Percentiles rank a stretch among this genome's conserved stretches.
Evolutionary conservation across 192 early-diverging fungal species (phyloP).

Genomic region (Lobosporangium transversale): DNA sequence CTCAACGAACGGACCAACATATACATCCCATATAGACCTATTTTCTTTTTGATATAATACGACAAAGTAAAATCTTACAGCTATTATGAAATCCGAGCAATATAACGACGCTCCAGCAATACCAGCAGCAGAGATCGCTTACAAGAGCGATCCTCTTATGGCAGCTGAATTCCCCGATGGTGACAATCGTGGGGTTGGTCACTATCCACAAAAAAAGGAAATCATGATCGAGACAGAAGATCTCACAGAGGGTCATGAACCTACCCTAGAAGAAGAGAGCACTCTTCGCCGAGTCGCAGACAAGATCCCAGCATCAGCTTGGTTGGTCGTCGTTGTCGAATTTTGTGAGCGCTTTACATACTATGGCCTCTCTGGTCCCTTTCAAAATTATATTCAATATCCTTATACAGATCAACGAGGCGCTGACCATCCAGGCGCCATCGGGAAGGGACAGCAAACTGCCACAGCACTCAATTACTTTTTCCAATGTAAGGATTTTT

Average conservation of each 20-base stretch:
- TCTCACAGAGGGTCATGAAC: slow-evolving; percentile 17
- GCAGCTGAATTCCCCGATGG: not conserved
- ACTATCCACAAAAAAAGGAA: not conserved
- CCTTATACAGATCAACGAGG: slow-evolving; percentile 50
- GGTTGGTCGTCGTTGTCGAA: slow-evolving; percentile 65
- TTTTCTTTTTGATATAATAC: too few species aligned
- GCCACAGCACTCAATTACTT: slow-evolving; percentile 67
- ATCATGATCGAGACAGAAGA: slow-evolving; percentile 2
- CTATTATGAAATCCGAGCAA: not conserved
- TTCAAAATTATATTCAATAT: slow-evolving; percentile 67
- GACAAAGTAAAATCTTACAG: too few species aligned
- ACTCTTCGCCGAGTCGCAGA: slow-evolving; percentile 67
- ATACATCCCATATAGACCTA: too few species aligned
- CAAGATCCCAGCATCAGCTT: slow-evolving; percentile 61
- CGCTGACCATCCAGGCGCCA: slow-evolving; percentile 57
- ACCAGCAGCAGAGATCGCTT: slow-evolving; percentile 26
- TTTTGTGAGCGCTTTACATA: slow-evolving; percentile 73
- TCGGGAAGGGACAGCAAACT: slow-evolving; percentile 60
- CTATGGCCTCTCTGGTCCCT: slow-evolving; percentile 67
- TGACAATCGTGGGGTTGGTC: not conserved
- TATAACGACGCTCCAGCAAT: slow-evolving; percentile 3
- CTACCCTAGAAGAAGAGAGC: slow-evolving; percentile 68
- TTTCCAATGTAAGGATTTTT: slow-evolving; percentile 65
- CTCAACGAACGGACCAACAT: too few species aligned
- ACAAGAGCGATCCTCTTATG: slow-evolving; percentile 35